These are phyloP conservation scores for Veloboletus limbatus DNA, from an alignment of 1,284 basidiomycete genomes.

Conservation along the genomic window DNA sequence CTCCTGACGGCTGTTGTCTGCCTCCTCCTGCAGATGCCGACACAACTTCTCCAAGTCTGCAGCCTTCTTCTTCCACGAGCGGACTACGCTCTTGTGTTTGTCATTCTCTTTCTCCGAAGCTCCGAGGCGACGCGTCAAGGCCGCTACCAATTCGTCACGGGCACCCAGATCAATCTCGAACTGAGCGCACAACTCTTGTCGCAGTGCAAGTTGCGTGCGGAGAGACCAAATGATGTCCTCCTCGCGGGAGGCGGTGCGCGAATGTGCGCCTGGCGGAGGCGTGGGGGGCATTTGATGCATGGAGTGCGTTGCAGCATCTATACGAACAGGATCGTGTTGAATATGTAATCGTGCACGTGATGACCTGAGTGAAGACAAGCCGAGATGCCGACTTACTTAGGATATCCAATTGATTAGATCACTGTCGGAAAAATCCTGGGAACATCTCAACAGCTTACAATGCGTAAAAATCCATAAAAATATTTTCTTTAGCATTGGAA, in stretches of 20 bases:
- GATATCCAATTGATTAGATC: too few relatives aligned
- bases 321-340: constrained; percentile 72
- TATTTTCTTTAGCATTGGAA: too few relatives aligned
- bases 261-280: constrained; percentile 55
- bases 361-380: too few relatives aligned
- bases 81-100: constrained; percentile 50
- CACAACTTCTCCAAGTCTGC: constrained; percentile 64
- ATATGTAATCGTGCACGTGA: too few relatives aligned
- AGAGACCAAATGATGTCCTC: constrained; percentile 67
- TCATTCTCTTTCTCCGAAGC: constrained; percentile 58
- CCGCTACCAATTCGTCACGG: constrained; percentile 63
- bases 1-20: constrained; percentile 63
- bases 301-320: constrained; percentile 71
- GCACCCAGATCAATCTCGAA: constrained; percentile 70
- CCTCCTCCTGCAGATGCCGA: constrained; percentile 63
- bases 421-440: too few relatives aligned
- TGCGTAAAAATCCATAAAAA: too few relatives aligned
- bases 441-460: too few relatives aligned
- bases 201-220: constrained; percentile 66
- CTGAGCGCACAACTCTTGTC: constrained; percentile 67
- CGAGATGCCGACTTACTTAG: too few relatives aligned
- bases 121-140: constrained; percentile 52
- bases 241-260: constrained; percentile 62
- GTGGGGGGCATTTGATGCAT: constrained; percentile 67
- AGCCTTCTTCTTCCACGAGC: constrained; percentile 70